Conservation (phyloP, 2,329 filamentous ascomycete species). For the Fusarium marasasianum region DNA sequence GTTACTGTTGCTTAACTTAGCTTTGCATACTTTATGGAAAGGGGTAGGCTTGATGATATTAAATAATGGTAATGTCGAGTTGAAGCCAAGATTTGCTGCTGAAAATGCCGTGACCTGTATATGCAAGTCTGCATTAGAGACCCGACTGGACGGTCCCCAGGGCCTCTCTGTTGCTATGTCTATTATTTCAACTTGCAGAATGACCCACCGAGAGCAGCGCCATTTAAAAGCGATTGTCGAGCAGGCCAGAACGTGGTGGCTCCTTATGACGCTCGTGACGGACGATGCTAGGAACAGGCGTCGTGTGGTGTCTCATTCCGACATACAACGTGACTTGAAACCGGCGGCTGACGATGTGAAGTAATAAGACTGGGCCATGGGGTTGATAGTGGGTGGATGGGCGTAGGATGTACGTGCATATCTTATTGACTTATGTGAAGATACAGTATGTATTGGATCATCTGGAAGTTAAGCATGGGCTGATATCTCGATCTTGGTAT, state of each 20-base stretch:
- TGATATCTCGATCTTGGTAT: conserved; percentile 24
- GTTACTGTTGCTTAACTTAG: conserved; percentile 6
- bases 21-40: conserved; percentile 10
- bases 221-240: background rate
- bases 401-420: background rate
- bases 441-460: conserved; percentile 7
- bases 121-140: background rate
- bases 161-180: background rate
- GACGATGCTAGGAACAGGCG: background rate
- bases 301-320: conserved; percentile 25
- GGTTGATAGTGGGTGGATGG: background rate
- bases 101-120: background rate
- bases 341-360: conserved; percentile 26
- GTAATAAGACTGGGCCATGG: conserved; percentile 6
- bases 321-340: conserved; percentile 32
- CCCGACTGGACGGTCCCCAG: background rate
- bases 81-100: conserved; percentile 2
- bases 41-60: conserved; percentile 38
- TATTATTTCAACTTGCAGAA: background rate
- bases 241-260: background rate
- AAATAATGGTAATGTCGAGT: conserved; percentile 46
- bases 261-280: conserved; percentile 31
- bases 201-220: background rate
- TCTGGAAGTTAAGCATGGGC: conserved; percentile 20
- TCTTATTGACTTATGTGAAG: background rate